A percentile compares a stretch with the other conserved stretches of the same genome.
phyloP scores from a whole-genome alignment of 345 rosid genomes.

The Draba incana region DNA sequence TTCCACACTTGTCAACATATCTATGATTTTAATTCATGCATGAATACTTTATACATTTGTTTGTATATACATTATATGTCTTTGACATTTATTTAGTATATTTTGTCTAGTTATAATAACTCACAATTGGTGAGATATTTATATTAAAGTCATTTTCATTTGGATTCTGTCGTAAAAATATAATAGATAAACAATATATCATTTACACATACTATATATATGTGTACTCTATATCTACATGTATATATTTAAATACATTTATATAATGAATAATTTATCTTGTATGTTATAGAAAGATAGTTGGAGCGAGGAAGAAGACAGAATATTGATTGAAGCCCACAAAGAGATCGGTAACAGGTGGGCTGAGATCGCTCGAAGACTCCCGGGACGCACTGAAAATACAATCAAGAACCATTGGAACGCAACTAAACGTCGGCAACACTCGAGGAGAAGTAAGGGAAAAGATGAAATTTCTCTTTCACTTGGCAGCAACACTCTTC shows the following conservation, averaged over 20 bases:
- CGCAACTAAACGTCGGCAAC: conserved; percentile 56
- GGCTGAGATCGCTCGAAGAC: conserved; percentile 68
- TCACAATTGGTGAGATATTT: not conserved
- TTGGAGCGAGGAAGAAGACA: conserved; percentile 74
- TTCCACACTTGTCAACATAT: conserved; percentile 37
- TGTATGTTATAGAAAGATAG: conserved; percentile 56
- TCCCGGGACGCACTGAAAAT: conserved; percentile 68
- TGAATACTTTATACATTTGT: conserved; percentile 29
- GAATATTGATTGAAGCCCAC: conserved; percentile 42
- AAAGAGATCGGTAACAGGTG: conserved; percentile 64
- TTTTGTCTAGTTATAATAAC: conserved; percentile 24
- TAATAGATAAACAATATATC: not conserved
- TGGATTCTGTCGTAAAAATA: conserved; percentile 20
- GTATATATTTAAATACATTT: too few species aligned
- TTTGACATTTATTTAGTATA: conserved; percentile 1
- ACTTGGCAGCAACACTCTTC: conserved; percentile 37
- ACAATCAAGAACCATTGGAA: conserved; percentile 65
- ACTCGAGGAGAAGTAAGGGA: conserved; percentile 45
- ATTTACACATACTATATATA: not conserved
- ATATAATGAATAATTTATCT: not conserved
- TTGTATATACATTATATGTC: conserved; percentile 19
- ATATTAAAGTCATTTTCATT: conserved; percentile 22
- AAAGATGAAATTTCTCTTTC: conserved; percentile 28
- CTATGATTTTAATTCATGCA: conserved; percentile 28
- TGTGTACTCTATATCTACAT: too few species aligned